phyloP scores from a whole-genome alignment of 176 grass and related monocot species.

The Juncus inflexus region DNA sequence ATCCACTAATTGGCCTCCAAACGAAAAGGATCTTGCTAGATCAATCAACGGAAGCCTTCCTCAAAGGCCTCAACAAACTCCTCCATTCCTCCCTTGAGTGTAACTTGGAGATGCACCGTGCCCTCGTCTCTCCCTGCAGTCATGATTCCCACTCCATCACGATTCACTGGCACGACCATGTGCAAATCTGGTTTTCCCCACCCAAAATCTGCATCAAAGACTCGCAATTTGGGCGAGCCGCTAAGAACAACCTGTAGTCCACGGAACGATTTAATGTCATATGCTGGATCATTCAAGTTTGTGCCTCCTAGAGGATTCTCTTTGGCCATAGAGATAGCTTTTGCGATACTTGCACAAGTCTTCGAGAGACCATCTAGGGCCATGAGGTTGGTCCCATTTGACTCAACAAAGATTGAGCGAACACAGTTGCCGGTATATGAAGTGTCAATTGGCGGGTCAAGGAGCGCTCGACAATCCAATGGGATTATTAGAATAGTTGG shows the following conservation, averaged over 20 bases:
- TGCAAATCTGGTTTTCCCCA: background rate
- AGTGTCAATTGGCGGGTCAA: background rate
- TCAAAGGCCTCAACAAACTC: too few relatives aligned
- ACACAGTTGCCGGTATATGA: background rate
- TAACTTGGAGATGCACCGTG: too few relatives aligned
- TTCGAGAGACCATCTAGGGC: background rate
- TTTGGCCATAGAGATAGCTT: background rate
- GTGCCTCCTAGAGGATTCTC: background rate
- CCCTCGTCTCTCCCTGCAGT: too few relatives aligned
- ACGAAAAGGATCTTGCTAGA: too few relatives aligned
- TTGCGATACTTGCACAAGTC: background rate
- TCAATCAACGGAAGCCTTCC: too few relatives aligned
- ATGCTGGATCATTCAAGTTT: background rate
- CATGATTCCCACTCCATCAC: background rate
- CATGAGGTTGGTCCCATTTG: background rate
- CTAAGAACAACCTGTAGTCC: constrained; percentile 8
- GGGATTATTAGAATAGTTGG: background rate
- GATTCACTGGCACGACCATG: background rate
- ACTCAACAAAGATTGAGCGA: background rate
- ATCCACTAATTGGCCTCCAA: too few relatives aligned
- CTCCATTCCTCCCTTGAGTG: too few relatives aligned
- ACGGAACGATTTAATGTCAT: background rate
- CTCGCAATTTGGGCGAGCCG: background rate
- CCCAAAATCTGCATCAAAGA: background rate
- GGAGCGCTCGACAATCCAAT: background rate